These are phyloP conservation scores for Ministeria vibrans DNA, from an alignment of 78 protist genomes.

Conservation along the genomic window DNA sequence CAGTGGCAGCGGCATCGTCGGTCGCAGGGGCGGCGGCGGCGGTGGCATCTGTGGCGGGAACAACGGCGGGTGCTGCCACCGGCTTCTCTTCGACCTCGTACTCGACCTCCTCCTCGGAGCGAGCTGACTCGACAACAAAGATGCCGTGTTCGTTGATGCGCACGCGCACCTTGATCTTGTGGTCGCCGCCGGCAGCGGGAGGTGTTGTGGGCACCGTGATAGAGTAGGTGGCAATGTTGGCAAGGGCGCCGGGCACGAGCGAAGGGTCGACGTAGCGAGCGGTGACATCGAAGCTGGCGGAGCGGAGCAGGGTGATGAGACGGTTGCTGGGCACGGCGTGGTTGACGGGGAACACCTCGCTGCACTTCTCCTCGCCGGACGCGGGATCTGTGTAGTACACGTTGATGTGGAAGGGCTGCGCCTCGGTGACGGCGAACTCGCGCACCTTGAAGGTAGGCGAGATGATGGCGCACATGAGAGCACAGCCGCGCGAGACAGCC, in stretches of 20 bases:
- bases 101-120: conserved; percentile 43
- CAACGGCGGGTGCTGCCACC: too few relatives aligned
- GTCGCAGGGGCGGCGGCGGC: conserved; percentile 2
- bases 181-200: background rate
- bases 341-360: conserved; percentile 31
- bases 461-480: conserved; percentile 84
- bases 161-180: conserved; percentile 65
- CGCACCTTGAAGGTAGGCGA: conserved; percentile 79
- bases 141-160: conserved; percentile 61
- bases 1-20: background rate
- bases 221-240: background rate
- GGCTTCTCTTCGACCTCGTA: conserved; percentile 27
- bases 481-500: conserved; percentile 84
- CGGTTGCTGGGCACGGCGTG: conserved; percentile 30
- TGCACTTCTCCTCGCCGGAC: conserved; percentile 38
- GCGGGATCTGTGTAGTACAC: conserved; percentile 55
- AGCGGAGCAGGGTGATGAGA: conserved; percentile 52
- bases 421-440: conserved; percentile 64
- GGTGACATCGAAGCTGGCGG: conserved; percentile 27
- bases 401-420: conserved; percentile 8
- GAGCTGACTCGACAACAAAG: conserved; percentile 60
- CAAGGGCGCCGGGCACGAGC: conserved; percentile 20
- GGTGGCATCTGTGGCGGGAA: too few relatives aligned
- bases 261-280: conserved; percentile 29
- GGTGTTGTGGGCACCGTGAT: conserved; percentile 14